Evolutionary conservation across 495 filamentous ascomycete species (phyloP).

Genomic region (Lasiosphaeriaceae sp.): DNA sequence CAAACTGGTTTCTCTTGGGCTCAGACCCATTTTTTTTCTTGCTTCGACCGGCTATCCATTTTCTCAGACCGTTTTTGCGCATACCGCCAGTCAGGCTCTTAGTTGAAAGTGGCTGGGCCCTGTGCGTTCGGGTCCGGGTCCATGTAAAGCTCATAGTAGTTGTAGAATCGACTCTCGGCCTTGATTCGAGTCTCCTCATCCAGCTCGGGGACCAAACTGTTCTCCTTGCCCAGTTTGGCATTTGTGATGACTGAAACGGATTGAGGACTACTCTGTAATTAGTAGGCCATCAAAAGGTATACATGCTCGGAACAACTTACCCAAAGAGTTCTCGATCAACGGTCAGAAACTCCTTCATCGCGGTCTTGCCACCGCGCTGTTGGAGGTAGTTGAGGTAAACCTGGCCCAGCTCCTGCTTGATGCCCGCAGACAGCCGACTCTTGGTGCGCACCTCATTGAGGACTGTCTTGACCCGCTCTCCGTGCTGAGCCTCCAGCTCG

Average conservation of each 20-base stretch:
- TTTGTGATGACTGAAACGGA: slow-evolving; percentile 41
- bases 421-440: slow-evolving; percentile 62
- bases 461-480: slow-evolving; percentile 75
- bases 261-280: slow-evolving; percentile 35
- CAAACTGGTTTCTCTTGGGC: too few species aligned
- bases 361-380: slow-evolving; percentile 74
- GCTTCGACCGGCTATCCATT: too few species aligned
- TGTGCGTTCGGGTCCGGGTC: slow-evolving; percentile 43
- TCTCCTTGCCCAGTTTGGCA: slow-evolving; percentile 49
- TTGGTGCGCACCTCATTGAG: slow-evolving; percentile 70
- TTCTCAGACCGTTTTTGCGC: too few species aligned
- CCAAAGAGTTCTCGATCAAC: slow-evolving; percentile 88
- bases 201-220: slow-evolving; percentile 55
- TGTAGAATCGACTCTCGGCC: slow-evolving; percentile 61
- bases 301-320: slow-evolving; percentile 37
- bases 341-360: slow-evolving; percentile 79
- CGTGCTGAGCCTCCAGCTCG: slow-evolving; percentile 60
- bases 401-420: slow-evolving; percentile 73
- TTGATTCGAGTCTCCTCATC: slow-evolving; percentile 60
- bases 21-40: too few species aligned
- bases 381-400: slow-evolving; percentile 82
- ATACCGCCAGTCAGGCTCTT: not conserved
- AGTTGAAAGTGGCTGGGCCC: slow-evolving; percentile 42
- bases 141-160: slow-evolving; percentile 60
- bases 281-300: not conserved